These are phyloP conservation scores for Neoascochyta sp. DNA, from an alignment of 2,329 filamentous ascomycete genomes.

Conservation along the genomic window DNA sequence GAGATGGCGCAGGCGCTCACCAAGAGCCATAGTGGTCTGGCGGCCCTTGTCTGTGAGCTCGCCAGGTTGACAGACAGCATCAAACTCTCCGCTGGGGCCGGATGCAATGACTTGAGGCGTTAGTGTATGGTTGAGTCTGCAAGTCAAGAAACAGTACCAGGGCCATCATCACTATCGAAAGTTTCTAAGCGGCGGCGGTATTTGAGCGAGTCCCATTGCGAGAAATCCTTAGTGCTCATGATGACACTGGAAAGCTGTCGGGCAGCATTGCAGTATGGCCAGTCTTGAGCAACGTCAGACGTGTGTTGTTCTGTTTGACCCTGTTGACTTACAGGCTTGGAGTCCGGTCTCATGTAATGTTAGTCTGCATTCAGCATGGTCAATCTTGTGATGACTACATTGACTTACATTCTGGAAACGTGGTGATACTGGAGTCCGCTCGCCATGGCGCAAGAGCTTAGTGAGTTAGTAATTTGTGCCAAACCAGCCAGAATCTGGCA, in stretches of 20 bases:
- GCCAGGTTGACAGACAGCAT: conserved; percentile 62
- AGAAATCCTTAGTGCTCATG: conserved; percentile 51
- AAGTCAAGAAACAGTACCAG: conserved; percentile 36
- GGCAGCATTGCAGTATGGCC: conserved; percentile 86
- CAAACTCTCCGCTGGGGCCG: conserved; percentile 66
- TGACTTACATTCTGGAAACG: conserved; percentile 75
- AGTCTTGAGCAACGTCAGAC: conserved; percentile 57
- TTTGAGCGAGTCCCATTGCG: conserved; percentile 56
- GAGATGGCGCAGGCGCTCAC: conserved; percentile 47
- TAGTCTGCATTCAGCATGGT: too few relatives aligned
- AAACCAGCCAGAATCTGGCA: too few relatives aligned
- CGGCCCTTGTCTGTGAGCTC: conserved; percentile 51
- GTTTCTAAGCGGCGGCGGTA: conserved; percentile 76
- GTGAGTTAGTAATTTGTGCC: conserved; percentile 1
- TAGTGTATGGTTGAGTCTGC: conserved; percentile 1
- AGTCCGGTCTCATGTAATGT: conserved; percentile 27
- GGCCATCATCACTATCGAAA: conserved; percentile 63
- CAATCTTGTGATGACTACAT: background rate
- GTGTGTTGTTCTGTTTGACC: background rate
- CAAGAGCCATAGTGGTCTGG: conserved; percentile 48
- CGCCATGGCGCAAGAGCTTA: conserved; percentile 47
- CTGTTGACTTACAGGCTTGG: conserved; percentile 24
- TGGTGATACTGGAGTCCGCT: conserved; percentile 80
- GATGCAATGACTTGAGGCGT: conserved; percentile 53
- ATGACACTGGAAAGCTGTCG: conserved; percentile 65